phyloP scores from a whole-genome alignment of 805 yeast genomes.

The Myxozyma neotropica region DNA sequence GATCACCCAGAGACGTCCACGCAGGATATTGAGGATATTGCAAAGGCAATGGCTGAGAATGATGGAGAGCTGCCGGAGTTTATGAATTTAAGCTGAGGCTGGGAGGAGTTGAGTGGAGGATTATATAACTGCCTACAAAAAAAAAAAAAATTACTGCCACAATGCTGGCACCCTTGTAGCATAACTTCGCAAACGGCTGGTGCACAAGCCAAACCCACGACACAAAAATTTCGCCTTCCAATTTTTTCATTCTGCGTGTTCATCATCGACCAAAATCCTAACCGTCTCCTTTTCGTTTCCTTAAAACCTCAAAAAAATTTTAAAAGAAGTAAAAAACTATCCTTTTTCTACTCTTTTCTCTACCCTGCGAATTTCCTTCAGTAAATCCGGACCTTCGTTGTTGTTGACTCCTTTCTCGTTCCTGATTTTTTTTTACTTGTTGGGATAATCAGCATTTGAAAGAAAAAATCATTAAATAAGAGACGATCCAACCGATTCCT shows the following conservation, averaged over 20 bases:
- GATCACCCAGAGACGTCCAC: neutral
- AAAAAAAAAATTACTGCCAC: neutral
- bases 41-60: neutral
- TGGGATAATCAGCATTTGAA: constrained; percentile 2
- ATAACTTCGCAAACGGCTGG: neutral
- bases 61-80: constrained; percentile 1
- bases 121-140: neutral
- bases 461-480: neutral
- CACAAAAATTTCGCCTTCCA: constrained; percentile 15
- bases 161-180: neutral
- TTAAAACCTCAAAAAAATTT: constrained; percentile 28
- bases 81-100: neutral
- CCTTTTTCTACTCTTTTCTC: constrained; percentile 6
- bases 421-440: constrained; percentile 1
- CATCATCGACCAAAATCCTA: constrained; percentile 4
- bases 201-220: constrained; percentile 5
- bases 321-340: constrained; percentile 24
- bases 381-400: neutral
- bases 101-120: too few species aligned
- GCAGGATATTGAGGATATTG: constrained; percentile 4
- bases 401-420: neutral
- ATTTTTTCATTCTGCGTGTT: constrained; percentile 9
- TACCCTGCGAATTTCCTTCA: neutral
- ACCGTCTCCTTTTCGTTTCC: constrained; percentile 3
- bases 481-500: constrained; percentile 5